Base-by-base conservation (phyloP, 495 filamentous ascomycete genomes). In the Aspergillus coremiiformis region DNA sequence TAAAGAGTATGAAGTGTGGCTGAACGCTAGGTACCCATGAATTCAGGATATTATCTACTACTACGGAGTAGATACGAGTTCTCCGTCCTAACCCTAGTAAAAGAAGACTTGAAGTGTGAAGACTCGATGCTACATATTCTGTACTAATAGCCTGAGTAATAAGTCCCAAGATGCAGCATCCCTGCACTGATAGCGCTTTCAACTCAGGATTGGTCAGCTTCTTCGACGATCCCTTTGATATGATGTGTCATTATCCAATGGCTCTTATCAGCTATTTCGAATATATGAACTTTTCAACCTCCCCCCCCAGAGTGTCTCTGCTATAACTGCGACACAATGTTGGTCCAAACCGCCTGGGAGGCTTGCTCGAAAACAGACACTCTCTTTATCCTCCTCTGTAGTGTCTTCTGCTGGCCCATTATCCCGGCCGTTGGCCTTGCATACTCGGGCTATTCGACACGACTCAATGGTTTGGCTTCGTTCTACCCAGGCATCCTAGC, bases 381-480 rank as follows among this genome's bases (percentile, higher is more conserved):
- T 8, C 49, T 72, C 44, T 76, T 77, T 53, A 69, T 76, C 43
- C 68, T 76, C 22, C 66, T 74, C 21, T 70, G 69, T 45, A 66
- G 61, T 45, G 68, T 72, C 20, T 72, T 72, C 55, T 73, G 67
- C 58, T 72, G 67, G 69, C 54, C 60, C 10, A 72, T 72, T 52
- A 68, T 72, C 21, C 69, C 69, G 20, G 69, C 69, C 0, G 69
- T 74, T 44, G 71, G 75, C 24, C 67, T 76, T 7, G 75, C 64
- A 4, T 78, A 78, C 56, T 72, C 66, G 2, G 71, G 75, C 9
- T 76, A 78, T 49, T 71, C 66, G 17, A 75, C 70, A 19, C 66
- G 71, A 4, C 62, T 63, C 47, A 76, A 70, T 59, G 68, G 68
- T 27, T 66, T 78, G 43, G 67, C 75, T 15, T 70, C 73, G 3